These are phyloP conservation scores for Barbarea vulgaris DNA, from an alignment of 345 rosid genomes.

Conservation along the genomic window DNA sequence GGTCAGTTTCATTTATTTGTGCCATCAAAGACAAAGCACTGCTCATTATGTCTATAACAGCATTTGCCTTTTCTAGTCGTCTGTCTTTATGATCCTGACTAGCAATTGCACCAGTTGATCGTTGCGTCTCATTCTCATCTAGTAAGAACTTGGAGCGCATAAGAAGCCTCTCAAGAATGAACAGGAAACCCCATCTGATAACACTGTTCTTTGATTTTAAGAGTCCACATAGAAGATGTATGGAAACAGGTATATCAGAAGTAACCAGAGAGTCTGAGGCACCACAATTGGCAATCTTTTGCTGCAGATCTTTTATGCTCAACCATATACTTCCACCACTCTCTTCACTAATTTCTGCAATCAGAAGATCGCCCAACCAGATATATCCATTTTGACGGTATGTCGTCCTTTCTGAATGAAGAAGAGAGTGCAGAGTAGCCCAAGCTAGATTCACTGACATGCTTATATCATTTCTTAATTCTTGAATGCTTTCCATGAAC, in stretches of 20 bases:
- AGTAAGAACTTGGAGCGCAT: slow-evolving; percentile 89
- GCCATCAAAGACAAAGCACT: slow-evolving; percentile 82
- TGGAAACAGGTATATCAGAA: slow-evolving; percentile 77
- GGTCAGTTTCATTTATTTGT: slow-evolving; percentile 88
- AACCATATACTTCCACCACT: slow-evolving; percentile 65
- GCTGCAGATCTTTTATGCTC: slow-evolving; percentile 68
- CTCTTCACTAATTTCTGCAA: slow-evolving; percentile 83
- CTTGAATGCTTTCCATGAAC: slow-evolving; percentile 57
- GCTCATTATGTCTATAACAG: slow-evolving; percentile 93
- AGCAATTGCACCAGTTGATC: slow-evolving; percentile 46
- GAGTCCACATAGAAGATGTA: slow-evolving; percentile 90
- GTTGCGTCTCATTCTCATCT: slow-evolving; percentile 85
- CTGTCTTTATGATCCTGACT: slow-evolving; percentile 48
- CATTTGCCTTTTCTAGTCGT: slow-evolving; percentile 92
- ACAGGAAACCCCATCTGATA: slow-evolving; percentile 87
- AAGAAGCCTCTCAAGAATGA: slow-evolving; percentile 93
- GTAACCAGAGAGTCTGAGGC: slow-evolving; percentile 59
- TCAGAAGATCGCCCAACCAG: slow-evolving; percentile 95
- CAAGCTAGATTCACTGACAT: slow-evolving; percentile 70
- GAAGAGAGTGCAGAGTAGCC: slow-evolving; percentile 93
- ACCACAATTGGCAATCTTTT: slow-evolving; percentile 73
- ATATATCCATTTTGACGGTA: slow-evolving; percentile 88
- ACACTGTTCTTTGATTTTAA: slow-evolving; percentile 76
- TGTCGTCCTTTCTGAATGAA: slow-evolving; percentile 82
- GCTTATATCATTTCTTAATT: slow-evolving; percentile 48